phyloP scores from a whole-genome alignment of 2,329 filamentous ascomycete genomes.

The Neonectria neomacrospora region DNA sequence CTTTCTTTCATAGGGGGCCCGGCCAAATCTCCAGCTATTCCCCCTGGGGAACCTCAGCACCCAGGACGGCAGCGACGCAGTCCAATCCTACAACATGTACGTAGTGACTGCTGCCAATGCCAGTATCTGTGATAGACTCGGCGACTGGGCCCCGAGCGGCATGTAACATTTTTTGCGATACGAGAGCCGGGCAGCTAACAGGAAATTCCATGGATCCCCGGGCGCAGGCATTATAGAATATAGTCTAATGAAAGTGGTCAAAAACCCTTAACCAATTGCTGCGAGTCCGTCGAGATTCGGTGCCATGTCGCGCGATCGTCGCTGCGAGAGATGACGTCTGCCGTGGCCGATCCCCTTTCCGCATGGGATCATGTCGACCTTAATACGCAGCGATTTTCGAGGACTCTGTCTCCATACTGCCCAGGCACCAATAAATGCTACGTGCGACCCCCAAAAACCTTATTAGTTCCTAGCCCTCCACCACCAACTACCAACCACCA shows the following conservation, averaged over 20 bases:
- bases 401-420: neutral
- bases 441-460: slow-evolving; percentile 15
- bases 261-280: neutral
- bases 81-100: too few species aligned
- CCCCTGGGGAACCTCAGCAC: neutral
- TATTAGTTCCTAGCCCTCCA: slow-evolving; percentile 22
- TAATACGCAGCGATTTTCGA: neutral
- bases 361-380: neutral
- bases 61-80: neutral
- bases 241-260: slow-evolving; percentile 2
- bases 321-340: slow-evolving; percentile 16
- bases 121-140: too few species aligned
- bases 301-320: slow-evolving; percentile 19
- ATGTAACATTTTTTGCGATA: neutral
- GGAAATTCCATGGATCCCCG: neutral
- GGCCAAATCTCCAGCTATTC: too few species aligned
- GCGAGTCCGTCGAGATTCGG: slow-evolving; percentile 10
- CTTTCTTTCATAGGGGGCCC: too few species aligned
- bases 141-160: neutral
- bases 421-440: neutral
- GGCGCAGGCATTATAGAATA: neutral
- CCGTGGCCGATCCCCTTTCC: neutral
- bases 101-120: neutral
- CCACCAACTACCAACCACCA: neutral
- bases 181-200: neutral